Evolutionary conservation across 352 stramenopile genomes (phyloP).

Genomic region (Phytopythium chamaehyphon): DNA sequence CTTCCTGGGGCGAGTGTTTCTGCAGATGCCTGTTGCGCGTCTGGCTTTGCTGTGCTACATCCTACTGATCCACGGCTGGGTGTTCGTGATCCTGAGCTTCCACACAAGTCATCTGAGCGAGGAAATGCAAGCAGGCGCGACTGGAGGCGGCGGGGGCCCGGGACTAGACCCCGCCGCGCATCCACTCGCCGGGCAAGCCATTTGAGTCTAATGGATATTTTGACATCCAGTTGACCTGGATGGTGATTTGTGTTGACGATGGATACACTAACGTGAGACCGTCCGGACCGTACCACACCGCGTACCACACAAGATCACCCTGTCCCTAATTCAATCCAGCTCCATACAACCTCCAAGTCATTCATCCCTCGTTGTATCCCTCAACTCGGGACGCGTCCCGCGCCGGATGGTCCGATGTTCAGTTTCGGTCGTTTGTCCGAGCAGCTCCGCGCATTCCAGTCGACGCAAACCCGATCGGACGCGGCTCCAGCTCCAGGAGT

Average conservation of each 20-base stretch:
- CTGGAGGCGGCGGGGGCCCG: conserved; percentile 14
- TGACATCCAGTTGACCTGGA: not conserved
- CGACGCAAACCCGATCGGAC: not conserved
- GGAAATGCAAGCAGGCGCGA: conserved; percentile 47
- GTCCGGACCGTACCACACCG: no score
- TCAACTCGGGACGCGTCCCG: not conserved
- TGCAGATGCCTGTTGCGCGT: conserved; percentile 69
- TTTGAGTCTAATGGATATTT: not conserved
- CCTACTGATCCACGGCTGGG: conserved; percentile 78
- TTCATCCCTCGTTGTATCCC: not conserved
- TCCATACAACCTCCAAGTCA: not conserved
- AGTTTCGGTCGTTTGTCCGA: conserved; percentile 1
- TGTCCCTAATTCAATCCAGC: not conserved
- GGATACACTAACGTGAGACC: not conserved
- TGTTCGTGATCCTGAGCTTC: conserved; percentile 84
- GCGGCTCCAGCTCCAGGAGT: no score
- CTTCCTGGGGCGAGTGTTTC: conserved; percentile 75
- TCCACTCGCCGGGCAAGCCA: not conserved
- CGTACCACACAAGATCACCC: not conserved
- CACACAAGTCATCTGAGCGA: conserved; percentile 84
- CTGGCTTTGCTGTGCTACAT: conserved; percentile 77
- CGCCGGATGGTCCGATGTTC: conserved; percentile 7
- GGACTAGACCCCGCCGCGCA: conserved; percentile 3
- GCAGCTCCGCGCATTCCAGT: no score
- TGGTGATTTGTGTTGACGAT: conserved; percentile 1